Evolutionary conservation across 2,329 filamentous ascomycete species (phyloP).

Genomic region (Fusarium stilboides): DNA sequence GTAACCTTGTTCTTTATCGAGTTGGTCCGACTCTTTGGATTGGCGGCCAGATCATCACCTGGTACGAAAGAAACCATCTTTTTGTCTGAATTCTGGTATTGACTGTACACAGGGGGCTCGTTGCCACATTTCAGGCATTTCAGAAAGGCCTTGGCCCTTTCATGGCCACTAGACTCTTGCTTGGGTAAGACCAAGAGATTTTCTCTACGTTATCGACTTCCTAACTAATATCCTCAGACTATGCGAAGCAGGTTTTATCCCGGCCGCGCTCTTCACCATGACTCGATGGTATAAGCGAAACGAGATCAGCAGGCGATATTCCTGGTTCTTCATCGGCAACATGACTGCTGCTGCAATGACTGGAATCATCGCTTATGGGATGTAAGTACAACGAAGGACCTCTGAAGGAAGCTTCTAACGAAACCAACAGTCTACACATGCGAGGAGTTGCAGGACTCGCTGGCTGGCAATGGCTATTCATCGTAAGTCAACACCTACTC

Average conservation of each 20-base stretch:
- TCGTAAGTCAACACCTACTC: conserved; percentile 49
- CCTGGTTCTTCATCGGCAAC: conserved; percentile 62
- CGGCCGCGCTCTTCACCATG: conserved; percentile 61
- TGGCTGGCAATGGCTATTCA: conserved; percentile 77
- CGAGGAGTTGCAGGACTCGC: conserved; percentile 62
- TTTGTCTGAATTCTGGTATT: background rate
- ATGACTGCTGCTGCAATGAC: conserved; percentile 57
- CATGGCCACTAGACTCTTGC: conserved; percentile 56
- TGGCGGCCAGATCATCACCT: conserved; percentile 51
- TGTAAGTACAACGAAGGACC: conserved; percentile 1
- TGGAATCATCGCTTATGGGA: conserved; percentile 60
- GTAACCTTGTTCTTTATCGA: conserved; percentile 50
- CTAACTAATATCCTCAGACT: conserved; percentile 22
- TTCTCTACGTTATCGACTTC: too few relatives aligned
- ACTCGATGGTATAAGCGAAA: conserved; percentile 62
- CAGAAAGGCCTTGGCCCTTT: conserved; percentile 47
- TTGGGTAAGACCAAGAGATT: conserved; percentile 42
- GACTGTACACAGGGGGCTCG: conserved; percentile 50
- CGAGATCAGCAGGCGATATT: conserved; percentile 61
- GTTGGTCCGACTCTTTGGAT: conserved; percentile 63
- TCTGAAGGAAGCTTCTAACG: too few relatives aligned
- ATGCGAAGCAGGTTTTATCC: conserved; percentile 56
- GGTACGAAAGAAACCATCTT: conserved; percentile 20
- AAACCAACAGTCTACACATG: conserved; percentile 13
- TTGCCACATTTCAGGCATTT: conserved; percentile 55